A percentile compares a stretch with the other conserved stretches of the same genome.
Evolutionary conservation across 192 early-diverging fungal species (phyloP).

Genomic region (Cladochytrium replicatum): DNA sequence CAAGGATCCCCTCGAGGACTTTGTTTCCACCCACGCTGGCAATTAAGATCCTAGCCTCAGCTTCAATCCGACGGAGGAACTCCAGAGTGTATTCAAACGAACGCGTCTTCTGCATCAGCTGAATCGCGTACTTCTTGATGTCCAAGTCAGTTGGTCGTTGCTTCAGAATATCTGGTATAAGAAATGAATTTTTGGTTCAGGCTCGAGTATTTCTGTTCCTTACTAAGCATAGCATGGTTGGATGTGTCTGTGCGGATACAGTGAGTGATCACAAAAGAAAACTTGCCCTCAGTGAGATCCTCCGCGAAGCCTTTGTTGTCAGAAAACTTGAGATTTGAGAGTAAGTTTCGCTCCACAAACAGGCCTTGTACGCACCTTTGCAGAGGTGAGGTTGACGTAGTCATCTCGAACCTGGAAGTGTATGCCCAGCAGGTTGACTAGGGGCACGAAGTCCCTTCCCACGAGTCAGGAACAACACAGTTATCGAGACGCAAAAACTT

Average conservation of each 20-base stretch:
- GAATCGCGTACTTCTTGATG: conserved; percentile 80
- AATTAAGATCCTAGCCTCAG: conserved; percentile 53
- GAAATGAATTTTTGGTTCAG: too few species aligned
- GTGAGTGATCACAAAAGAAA: conserved; percentile 89
- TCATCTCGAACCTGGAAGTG: conserved; percentile 98
- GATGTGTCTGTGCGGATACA: conserved; percentile 54
- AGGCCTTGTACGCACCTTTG: too few species aligned
- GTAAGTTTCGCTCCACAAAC: too few species aligned
- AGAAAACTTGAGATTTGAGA: conserved; percentile 3
- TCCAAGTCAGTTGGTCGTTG: conserved; percentile 73
- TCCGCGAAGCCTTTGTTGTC: conserved; percentile 97
- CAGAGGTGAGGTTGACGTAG: conserved; percentile 86
- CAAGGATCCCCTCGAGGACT: conserved; percentile 53
- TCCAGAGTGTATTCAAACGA: conserved; percentile 73
- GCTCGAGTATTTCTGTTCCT: too few species aligned
- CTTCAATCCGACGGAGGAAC: conserved; percentile 56
- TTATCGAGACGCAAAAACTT: too few species aligned
- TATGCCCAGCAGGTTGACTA: conserved; percentile 84
- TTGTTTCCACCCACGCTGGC: conserved; percentile 67
- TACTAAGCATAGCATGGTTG: conserved; percentile 67
- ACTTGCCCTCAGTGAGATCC: conserved; percentile 98
- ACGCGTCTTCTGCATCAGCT: conserved; percentile 61
- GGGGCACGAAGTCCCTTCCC: conserved; percentile 67
- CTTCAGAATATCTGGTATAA: conserved; percentile 63
- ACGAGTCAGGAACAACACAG: too few species aligned